These are phyloP conservation scores for Neonectria ditissima DNA, from an alignment of 2,329 filamentous ascomycete genomes.

Conservation along the genomic window DNA sequence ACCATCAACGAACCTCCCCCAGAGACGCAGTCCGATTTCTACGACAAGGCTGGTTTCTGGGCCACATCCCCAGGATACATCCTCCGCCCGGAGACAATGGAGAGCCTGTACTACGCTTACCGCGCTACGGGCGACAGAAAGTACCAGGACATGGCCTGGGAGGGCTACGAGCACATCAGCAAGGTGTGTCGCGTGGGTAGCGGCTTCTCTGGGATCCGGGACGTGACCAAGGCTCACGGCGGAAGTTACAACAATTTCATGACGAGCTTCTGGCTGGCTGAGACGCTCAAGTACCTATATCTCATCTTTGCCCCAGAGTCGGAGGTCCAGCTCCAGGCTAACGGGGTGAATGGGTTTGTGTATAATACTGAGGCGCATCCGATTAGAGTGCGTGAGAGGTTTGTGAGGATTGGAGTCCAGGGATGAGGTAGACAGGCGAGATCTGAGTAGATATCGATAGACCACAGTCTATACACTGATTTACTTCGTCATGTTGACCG, in stretches of 20 bases:
- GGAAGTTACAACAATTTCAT: conserved; percentile 76
- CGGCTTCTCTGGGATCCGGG: conserved; percentile 73
- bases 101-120: conserved; percentile 89
- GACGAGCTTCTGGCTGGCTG: conserved; percentile 90
- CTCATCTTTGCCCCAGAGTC: conserved; percentile 75
- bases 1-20: conserved; percentile 58
- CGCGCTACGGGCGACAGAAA: conserved; percentile 78
- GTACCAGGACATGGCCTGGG: conserved; percentile 89
- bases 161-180: conserved; percentile 78
- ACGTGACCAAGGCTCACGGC: conserved; percentile 70
- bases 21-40: conserved; percentile 67
- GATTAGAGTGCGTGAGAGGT: conserved; percentile 41
- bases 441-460: neutral
- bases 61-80: conserved; percentile 71
- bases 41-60: conserved; percentile 77
- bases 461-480: neutral
- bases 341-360: conserved; percentile 60
- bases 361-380: conserved; percentile 65
- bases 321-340: conserved; percentile 60
- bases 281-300: conserved; percentile 88
- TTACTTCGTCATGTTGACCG: too few species aligned
- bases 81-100: conserved; percentile 83
- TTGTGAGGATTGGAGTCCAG: neutral
- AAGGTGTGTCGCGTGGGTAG: conserved; percentile 70
- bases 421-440: neutral